These are phyloP conservation scores for Leccinum incarnatum DNA, from an alignment of 768 basidiomycete species.

Conservation along the genomic window DNA sequence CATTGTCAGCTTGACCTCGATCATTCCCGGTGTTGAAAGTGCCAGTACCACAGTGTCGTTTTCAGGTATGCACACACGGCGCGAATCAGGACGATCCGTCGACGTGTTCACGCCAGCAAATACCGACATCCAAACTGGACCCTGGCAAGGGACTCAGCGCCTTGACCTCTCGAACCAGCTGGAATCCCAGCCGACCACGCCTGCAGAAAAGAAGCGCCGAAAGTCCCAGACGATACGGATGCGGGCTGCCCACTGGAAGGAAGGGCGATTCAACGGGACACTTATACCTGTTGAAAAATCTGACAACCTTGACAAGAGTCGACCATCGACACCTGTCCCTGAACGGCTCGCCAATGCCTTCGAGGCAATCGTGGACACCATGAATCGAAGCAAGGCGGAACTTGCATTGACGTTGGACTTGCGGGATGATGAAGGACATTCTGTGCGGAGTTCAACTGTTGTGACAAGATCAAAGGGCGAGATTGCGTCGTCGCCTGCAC, in stretches of 20 bases:
- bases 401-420: slow-evolving; percentile 7
- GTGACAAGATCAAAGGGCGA: slow-evolving; percentile 4
- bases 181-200: slow-evolving; percentile 13
- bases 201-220: slow-evolving; percentile 30
- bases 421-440: slow-evolving; percentile 6
- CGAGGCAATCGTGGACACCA: slow-evolving; percentile 45
- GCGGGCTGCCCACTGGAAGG: slow-evolving; percentile 59
- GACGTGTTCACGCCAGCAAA: slow-evolving; percentile 5
- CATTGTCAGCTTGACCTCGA: slow-evolving; percentile 49
- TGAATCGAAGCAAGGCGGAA: slow-evolving; percentile 26
- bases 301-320: slow-evolving; percentile 16
- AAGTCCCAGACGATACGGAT: slow-evolving; percentile 52
- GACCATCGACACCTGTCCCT: slow-evolving; percentile 36
- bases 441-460: background rate
- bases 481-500: slow-evolving; percentile 12
- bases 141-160: slow-evolving; percentile 11
- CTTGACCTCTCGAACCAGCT: slow-evolving; percentile 26
- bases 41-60: background rate
- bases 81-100: background rate
- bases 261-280: slow-evolving; percentile 48
- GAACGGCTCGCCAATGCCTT: slow-evolving; percentile 43
- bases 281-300: slow-evolving; percentile 22
- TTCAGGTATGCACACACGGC: background rate
- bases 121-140: slow-evolving; percentile 4
- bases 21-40: slow-evolving; percentile 27